These are phyloP conservation scores for Phellopilus nigrolimitatus DNA, from an alignment of 1,284 basidiomycete species.

Conservation along the genomic window DNA sequence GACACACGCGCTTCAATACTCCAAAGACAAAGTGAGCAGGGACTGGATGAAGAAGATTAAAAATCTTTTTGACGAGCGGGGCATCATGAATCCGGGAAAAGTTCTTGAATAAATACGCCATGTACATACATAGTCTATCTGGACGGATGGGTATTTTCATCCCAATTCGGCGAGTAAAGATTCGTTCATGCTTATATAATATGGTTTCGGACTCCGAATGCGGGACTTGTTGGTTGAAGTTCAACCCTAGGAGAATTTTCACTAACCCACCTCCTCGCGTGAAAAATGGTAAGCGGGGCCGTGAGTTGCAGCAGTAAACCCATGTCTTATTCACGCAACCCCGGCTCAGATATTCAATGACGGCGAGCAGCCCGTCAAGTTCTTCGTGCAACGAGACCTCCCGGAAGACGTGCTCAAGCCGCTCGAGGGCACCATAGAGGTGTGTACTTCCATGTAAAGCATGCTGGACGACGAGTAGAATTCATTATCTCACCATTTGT, in stretches of 20 bases:
- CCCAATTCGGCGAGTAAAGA: not conserved
- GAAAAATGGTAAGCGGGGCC: slow-evolving; percentile 13
- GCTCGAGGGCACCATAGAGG: slow-evolving; percentile 63
- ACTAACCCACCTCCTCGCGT: not conserved
- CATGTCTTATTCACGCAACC: not conserved
- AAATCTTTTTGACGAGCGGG: slow-evolving; percentile 84
- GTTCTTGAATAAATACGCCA: slow-evolving; percentile 47
- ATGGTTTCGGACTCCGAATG: not conserved
- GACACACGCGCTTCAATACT: slow-evolving; percentile 86
- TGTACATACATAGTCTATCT: not conserved
- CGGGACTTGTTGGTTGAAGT: not conserved
- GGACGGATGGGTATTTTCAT: not conserved
- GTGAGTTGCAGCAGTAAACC: not conserved
- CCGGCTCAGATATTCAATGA: slow-evolving; percentile 59
- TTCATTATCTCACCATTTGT: slow-evolving; percentile 1
- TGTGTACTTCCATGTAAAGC: slow-evolving; percentile 35
- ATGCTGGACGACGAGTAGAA: too few species aligned
- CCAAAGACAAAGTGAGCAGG: slow-evolving; percentile 77
- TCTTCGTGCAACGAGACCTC: slow-evolving; percentile 78
- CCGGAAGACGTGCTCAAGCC: slow-evolving; percentile 59
- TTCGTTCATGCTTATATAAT: not conserved
- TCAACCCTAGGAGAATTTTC: too few species aligned
- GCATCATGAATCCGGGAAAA: slow-evolving; percentile 90
- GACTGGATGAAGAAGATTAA: slow-evolving; percentile 91
- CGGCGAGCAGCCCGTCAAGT: slow-evolving; percentile 61